phyloP scores from a whole-genome alignment of 768 basidiomycete genomes.

The Tylopilus cervinicoccineus region DNA sequence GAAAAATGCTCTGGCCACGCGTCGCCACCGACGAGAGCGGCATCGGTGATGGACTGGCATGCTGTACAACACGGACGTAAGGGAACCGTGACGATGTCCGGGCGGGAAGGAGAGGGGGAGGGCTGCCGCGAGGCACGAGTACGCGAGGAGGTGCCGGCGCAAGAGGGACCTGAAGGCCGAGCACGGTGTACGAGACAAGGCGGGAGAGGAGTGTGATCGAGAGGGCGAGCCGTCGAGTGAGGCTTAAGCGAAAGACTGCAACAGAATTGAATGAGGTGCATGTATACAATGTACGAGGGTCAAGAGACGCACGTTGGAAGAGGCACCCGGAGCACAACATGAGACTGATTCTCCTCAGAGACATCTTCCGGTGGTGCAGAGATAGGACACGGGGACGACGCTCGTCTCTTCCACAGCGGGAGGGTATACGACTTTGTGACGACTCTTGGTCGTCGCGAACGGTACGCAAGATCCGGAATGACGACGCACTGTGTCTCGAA shows the following conservation, averaged over 20 bases:
- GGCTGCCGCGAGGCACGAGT: constrained; percentile 19
- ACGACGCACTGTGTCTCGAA: constrained; percentile 73
- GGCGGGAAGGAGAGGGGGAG: constrained; percentile 33
- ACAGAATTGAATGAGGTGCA: background rate
- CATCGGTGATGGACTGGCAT: constrained; percentile 58
- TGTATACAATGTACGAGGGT: background rate
- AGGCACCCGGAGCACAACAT: constrained; percentile 55
- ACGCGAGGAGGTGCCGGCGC: background rate
- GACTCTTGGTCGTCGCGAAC: constrained; percentile 45
- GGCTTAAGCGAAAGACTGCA: constrained; percentile 42
- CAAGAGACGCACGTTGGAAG: constrained; percentile 50
- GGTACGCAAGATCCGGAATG: constrained; percentile 53
- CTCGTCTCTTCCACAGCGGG: constrained; percentile 57
- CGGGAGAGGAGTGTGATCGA: constrained; percentile 36
- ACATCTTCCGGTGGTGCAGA: constrained; percentile 22
- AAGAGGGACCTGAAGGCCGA: constrained; percentile 16
- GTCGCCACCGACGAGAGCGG: constrained; percentile 49
- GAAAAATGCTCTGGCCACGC: constrained; percentile 63
- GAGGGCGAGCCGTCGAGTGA: constrained; percentile 38
- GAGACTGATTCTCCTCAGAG: constrained; percentile 35
- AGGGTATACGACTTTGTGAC: constrained; percentile 65
- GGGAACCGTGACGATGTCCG: constrained; percentile 52
- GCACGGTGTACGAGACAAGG: constrained; percentile 55
- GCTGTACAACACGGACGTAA: constrained; percentile 68
- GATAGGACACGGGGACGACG: constrained; percentile 10